These are phyloP conservation scores for Yarrowia sp. DNA, from an alignment of 805 yeast genomes.

Conservation along the genomic window DNA sequence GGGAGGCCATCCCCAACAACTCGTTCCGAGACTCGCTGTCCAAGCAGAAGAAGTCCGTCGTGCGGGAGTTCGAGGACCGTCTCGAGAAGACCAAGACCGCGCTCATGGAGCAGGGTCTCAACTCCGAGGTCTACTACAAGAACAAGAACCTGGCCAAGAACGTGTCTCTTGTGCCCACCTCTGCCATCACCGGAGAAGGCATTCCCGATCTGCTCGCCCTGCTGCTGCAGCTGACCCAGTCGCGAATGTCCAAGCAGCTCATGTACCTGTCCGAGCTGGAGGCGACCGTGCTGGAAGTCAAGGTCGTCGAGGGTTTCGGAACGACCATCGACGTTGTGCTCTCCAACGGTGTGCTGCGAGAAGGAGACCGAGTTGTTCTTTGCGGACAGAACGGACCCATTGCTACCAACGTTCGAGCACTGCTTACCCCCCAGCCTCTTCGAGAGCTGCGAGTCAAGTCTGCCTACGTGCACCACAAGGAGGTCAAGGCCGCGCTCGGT, in stretches of 20 bases:
- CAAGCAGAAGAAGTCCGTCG: constrained; percentile 78
- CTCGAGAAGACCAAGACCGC: constrained; percentile 81
- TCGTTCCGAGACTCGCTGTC: constrained; percentile 93
- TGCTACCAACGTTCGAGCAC: constrained; percentile 91
- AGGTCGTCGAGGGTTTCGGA: constrained; percentile 41
- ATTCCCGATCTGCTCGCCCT: constrained; percentile 97
- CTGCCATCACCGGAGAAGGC: constrained; percentile 99
- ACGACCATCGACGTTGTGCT: constrained; percentile 96
- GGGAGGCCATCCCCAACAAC: constrained; percentile 88
- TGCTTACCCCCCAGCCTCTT: constrained; percentile 95
- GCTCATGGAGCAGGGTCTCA: constrained; percentile 96
- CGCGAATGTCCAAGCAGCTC: constrained; percentile 98
- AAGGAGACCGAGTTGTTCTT: constrained; percentile 91
- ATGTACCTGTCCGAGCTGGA: constrained; percentile 92
- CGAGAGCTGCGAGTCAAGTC: constrained; percentile 95
- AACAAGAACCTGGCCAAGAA: constrained; percentile 90
- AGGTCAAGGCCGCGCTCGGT: constrained; percentile 98
- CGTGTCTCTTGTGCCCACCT: constrained; percentile 96
- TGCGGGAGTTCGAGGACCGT: constrained; percentile 88
- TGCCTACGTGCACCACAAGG: constrained; percentile 94
- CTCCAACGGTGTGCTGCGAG: constrained; percentile 92
- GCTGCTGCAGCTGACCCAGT: constrained; percentile 90
- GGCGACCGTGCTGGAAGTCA: constrained; percentile 65
- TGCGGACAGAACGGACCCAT: constrained; percentile 99
- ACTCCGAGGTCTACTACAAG: constrained; percentile 93